Conservation (phyloP, 78 protist species). For the Dictyostelium intermedium region DNA sequence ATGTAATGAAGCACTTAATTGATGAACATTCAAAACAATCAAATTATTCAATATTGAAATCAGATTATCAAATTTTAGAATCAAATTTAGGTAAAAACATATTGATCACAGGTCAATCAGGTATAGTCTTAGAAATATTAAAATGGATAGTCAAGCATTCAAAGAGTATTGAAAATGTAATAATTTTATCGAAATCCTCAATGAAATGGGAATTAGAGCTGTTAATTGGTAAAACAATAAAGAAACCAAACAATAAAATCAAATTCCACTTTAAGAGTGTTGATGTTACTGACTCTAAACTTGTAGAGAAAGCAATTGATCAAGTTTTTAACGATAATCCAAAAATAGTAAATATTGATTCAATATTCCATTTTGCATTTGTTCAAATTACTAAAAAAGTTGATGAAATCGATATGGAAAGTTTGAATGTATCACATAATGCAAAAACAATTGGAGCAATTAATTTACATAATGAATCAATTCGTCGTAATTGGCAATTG, state of each 20-base stretch:
- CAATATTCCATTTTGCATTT: slow-evolving; percentile 59
- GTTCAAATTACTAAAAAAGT: slow-evolving; percentile 1
- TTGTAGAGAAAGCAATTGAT: neutral
- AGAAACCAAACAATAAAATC: neutral
- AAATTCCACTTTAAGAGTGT: neutral
- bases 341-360: neutral
- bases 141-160: neutral
- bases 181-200: no score
- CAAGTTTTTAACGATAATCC: neutral
- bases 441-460: slow-evolving; percentile 81
- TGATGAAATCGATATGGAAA: neutral
- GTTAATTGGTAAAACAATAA: neutral
- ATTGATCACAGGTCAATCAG: slow-evolving; percentile 34
- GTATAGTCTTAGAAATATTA: neutral
- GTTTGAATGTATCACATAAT: neutral
- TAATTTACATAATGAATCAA: slow-evolving; percentile 42
- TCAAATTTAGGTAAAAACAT: neutral
- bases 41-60: neutral
- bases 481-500: neutral
- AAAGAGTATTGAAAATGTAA: neutral
- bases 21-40: neutral
- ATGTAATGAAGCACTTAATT: neutral
- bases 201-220: slow-evolving; percentile 21
- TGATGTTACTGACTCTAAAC: slow-evolving; percentile 1
- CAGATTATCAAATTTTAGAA: neutral